A percentile compares a stretch with the other conserved stretches of the same genome.
Evolutionary conservation across 257 asterid genomes (phyloP).

Genomic region (Gentiana macrophylla): DNA sequence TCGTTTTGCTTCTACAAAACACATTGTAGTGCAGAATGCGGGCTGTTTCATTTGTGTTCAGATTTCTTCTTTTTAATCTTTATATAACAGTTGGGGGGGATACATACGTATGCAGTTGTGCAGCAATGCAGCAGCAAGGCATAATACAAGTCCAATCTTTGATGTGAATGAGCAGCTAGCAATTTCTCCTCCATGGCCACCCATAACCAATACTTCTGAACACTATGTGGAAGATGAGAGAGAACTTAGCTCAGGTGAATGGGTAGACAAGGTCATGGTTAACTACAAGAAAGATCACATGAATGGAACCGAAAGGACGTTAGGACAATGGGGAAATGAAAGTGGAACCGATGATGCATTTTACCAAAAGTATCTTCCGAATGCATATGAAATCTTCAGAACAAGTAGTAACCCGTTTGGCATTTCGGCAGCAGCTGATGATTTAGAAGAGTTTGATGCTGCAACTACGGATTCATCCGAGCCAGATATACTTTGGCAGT

Average conservation of each 20-base stretch:
- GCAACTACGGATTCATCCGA: constrained; percentile 87
- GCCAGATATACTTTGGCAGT: constrained; percentile 84
- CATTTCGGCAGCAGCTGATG: constrained; percentile 30
- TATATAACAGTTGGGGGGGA: neutral
- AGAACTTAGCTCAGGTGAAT: constrained; percentile 64
- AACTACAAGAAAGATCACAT: constrained; percentile 66
- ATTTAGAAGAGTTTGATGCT: constrained; percentile 73
- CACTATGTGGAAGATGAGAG: constrained; percentile 46
- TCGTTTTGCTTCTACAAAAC: no score
- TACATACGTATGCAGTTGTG: constrained; percentile 29
- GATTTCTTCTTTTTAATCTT: neutral
- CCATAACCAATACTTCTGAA: constrained; percentile 39
- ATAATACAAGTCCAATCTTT: constrained; percentile 45
- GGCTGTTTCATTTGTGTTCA: neutral
- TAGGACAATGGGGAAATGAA: constrained; percentile 39
- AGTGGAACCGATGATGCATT: constrained; percentile 28
- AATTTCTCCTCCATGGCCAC: constrained; percentile 84
- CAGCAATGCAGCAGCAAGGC: constrained; percentile 38
- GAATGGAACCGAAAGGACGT: constrained; percentile 25
- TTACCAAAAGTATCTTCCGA: constrained; percentile 41
- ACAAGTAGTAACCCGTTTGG: constrained; percentile 34
- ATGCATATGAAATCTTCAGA: constrained; percentile 27
- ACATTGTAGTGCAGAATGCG: no score
- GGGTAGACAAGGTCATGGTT: constrained; percentile 98
- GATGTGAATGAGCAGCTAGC: constrained; percentile 76